phyloP scores from a whole-genome alignment of 306 rosid genomes.

The Glycine latifolia region DNA sequence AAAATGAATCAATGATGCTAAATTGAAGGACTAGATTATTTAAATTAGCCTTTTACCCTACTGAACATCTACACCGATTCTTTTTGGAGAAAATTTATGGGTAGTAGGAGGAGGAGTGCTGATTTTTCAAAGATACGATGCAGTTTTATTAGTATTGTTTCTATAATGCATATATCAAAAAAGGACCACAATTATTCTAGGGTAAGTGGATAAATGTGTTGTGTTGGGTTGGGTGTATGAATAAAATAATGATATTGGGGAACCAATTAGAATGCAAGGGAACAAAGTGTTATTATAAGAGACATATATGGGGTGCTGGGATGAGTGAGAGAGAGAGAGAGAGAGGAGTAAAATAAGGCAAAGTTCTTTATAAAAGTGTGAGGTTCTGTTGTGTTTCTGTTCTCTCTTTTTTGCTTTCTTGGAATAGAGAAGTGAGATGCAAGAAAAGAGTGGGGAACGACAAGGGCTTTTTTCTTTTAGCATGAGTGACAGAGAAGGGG shows the following conservation, averaged over 20 bases:
- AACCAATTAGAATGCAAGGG: neutral
- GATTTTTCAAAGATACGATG: neutral
- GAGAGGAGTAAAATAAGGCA: too few species aligned
- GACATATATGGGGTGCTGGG: neutral
- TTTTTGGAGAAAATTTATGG: neutral
- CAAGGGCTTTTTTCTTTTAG: neutral
- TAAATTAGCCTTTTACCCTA: neutral
- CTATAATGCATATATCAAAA: neutral
- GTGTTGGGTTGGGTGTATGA: neutral
- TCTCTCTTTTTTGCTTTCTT: slow-evolving; percentile 2
- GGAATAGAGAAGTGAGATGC: neutral
- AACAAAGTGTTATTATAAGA: neutral
- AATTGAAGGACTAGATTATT: neutral
- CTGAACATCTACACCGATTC: neutral
- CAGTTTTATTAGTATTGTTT: neutral
- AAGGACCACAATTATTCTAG: neutral
- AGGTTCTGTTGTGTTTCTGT: slow-evolving; percentile 3
- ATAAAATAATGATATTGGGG: neutral
- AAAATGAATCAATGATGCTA: neutral
- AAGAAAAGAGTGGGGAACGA: neutral
- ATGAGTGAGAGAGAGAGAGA: neutral
- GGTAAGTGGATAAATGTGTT: neutral
- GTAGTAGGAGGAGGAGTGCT: neutral
- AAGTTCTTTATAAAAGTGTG: neutral
- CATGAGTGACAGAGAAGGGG: neutral